Evolutionary conservation across 2,329 filamentous ascomycete genomes (phyloP).

Genomic region (Penicillium hesseltinei): DNA sequence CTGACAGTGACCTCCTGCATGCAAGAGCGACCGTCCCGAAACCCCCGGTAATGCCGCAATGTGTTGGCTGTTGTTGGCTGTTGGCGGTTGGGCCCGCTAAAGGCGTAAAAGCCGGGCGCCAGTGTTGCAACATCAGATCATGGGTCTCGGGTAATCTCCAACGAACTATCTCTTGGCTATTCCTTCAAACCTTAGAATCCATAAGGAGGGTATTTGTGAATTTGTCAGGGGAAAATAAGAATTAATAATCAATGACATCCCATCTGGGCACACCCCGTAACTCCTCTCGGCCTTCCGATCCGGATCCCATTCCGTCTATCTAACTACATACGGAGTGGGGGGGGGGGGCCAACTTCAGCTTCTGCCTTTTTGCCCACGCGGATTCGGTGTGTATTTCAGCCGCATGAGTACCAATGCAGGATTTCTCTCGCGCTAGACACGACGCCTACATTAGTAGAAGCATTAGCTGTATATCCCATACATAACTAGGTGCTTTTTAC

Average conservation of each 20-base stretch:
- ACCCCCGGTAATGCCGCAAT: slow-evolving; percentile 1
- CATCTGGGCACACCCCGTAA: neutral
- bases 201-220: neutral
- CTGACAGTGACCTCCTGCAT: slow-evolving; percentile 1
- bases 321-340: neutral
- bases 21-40: neutral
- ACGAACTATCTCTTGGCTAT: neutral
- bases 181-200: neutral
- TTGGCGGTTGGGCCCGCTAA: neutral
- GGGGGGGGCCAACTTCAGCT: neutral
- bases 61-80: neutral
- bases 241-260: neutral
- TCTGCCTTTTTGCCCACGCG: neutral
- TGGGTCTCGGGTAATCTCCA: slow-evolving; percentile 1
- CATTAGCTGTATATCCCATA: neutral
- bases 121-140: slow-evolving; percentile 6
- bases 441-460: neutral
- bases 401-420: neutral
- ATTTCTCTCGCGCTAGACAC: slow-evolving; percentile 1
- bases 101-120: slow-evolving; percentile 2
- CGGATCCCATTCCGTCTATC: slow-evolving; percentile 1
- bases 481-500: neutral
- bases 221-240: neutral
- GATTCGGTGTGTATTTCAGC: slow-evolving; percentile 2
- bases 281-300: neutral